Evolutionary conservation across 1,139 yeast genomes (phyloP).

Genomic region (Entelexis paramagnoliae): DNA sequence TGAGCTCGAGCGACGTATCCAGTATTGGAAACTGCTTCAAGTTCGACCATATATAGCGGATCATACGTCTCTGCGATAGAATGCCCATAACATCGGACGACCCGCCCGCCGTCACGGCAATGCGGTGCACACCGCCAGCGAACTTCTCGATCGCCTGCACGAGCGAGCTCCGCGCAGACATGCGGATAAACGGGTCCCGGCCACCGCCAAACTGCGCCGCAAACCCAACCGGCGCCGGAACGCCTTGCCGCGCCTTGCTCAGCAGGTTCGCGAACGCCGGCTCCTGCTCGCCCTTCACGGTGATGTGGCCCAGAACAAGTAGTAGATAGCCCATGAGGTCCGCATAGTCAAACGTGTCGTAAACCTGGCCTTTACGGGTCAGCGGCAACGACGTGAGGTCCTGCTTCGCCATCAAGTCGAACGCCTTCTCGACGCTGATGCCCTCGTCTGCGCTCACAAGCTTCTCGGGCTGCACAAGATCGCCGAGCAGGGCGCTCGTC

Average conservation of each 20-base stretch:
- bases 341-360: constrained; percentile 70
- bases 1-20: constrained; percentile 58
- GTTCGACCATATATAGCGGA: constrained; percentile 80
- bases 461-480: constrained; percentile 69
- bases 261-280: constrained; percentile 28
- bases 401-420: constrained; percentile 59
- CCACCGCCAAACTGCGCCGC: constrained; percentile 62
- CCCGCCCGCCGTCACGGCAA: constrained; percentile 51
- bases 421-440: constrained; percentile 75
- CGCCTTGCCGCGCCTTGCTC: constrained; percentile 32
- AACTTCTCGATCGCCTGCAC: constrained; percentile 69
- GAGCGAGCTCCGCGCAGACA: constrained; percentile 58
- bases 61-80: constrained; percentile 76
- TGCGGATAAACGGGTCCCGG: constrained; percentile 73
- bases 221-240: constrained; percentile 62
- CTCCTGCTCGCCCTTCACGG: constrained; percentile 29
- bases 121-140: constrained; percentile 87
- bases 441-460: constrained; percentile 55
- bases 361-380: constrained; percentile 31
- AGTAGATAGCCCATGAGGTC: constrained; percentile 79
- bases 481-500: constrained; percentile 60
- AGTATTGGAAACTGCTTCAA: constrained; percentile 74
- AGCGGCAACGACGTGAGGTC: constrained; percentile 83
- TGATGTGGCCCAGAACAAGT: constrained; percentile 58
- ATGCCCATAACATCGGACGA: constrained; percentile 47